Conservation (phyloP, 208 protist genomes). For the Acanthamoeba castellanii region DNA sequence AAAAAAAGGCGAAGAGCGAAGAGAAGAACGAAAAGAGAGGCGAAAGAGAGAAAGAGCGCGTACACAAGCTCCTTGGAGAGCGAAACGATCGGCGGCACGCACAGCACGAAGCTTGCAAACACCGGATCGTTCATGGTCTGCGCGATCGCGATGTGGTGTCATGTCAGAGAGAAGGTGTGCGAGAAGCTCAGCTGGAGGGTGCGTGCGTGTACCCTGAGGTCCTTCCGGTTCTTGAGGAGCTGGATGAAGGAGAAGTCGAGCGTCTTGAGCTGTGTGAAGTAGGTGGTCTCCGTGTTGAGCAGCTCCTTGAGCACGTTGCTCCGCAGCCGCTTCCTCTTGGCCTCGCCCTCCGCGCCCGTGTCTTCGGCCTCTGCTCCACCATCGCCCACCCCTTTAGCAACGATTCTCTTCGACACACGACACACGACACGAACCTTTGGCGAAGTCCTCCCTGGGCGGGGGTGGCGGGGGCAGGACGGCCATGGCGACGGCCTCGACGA, state of each 20-base stretch:
- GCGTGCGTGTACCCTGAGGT: not conserved
- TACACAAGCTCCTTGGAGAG: constrained; percentile 64
- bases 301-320: constrained; percentile 21
- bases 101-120: constrained; percentile 2
- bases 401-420: not conserved
- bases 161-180: too few species aligned
- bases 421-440: not conserved
- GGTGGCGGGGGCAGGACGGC: not conserved
- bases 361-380: not conserved
- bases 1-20: too few species aligned
- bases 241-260: constrained; percentile 41
- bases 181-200: not conserved
- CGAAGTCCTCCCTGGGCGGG: not conserved
- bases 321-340: constrained; percentile 45
- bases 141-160: too few species aligned
- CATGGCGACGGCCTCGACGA: not conserved
- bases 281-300: constrained; percentile 45
- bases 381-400: not conserved
- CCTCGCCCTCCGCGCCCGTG: not conserved
- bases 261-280: constrained; percentile 61
- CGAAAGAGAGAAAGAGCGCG: not conserved
- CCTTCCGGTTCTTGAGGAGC: constrained; percentile 24
- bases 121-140: constrained; percentile 28
- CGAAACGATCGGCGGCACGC: constrained; percentile 17
- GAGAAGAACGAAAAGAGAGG: too few species aligned